These are phyloP conservation scores for Pinus taeda DNA, from an alignment of 75 land plant species.

Conservation along the genomic window DNA sequence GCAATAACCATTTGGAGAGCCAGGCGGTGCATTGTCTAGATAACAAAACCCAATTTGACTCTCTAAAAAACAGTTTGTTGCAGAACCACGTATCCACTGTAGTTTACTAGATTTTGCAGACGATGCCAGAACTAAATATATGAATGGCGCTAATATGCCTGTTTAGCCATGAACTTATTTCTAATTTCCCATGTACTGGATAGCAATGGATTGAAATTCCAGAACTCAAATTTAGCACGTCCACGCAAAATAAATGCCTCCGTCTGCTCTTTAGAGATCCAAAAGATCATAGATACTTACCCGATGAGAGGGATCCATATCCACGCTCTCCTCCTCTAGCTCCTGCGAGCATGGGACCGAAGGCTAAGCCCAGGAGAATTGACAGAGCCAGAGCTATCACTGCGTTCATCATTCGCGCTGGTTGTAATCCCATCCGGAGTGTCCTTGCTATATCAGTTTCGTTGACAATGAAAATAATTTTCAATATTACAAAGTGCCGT, in stretches of 20 bases:
- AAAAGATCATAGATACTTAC: neutral
- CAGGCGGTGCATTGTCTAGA: neutral
- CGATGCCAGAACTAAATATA: neutral
- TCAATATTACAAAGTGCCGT: too few species aligned
- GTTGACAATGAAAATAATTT: too few species aligned
- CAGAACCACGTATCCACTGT: neutral
- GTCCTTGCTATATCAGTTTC: too few species aligned
- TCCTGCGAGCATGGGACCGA: neutral
- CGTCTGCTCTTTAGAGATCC: neutral
- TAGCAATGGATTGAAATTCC: neutral
- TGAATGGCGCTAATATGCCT: neutral
- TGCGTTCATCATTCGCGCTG: too few species aligned
- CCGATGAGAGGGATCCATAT: neutral
- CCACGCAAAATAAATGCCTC: neutral
- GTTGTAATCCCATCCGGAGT: too few species aligned
- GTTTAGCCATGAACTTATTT: neutral
- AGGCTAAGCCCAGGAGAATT: neutral
- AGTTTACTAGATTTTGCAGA: constrained; percentile 4
- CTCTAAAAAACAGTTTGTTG: neutral
- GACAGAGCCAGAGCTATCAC: neutral
- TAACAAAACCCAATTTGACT: neutral
- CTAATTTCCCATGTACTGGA: neutral
- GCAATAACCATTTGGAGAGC: neutral
- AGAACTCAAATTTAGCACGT: neutral
- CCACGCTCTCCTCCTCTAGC: constrained; percentile 7